Evolutionary conservation across 106 monocot species (phyloP), one percentile per base, ranked within the genome.

Genomic region (Agapanthus africanus): DNA sequence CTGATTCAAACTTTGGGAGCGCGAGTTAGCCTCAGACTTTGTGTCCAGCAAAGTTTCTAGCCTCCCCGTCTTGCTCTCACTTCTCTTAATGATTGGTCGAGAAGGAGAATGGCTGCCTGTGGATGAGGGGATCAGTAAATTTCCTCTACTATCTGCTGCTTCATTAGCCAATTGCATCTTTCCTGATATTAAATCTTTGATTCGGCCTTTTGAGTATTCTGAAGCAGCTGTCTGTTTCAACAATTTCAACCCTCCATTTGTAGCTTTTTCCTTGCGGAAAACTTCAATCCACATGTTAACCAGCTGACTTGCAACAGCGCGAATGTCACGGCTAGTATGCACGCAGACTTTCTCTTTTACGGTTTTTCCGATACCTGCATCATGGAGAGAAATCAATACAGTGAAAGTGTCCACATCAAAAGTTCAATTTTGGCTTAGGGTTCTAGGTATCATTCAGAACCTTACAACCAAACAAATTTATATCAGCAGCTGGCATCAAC

Each of bases 301-400:
- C 21, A 99, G 83, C 65, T 99, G 97, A 68, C 97, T 92, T 51
- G 97, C 97, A 40, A 99, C 76, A 31, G 92, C 84, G 70, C 97
- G 97, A 32, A 99, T 99, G 74, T 99, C 97, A 70, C 97, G 74
- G 66, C 92, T 92, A 59, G 97, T 92, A 73, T 99, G 97, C 52
- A 99, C 77, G 76, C 92, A 90, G 4, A 99, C 97, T 75, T 89
- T 97, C 67, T 97, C 91, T 59, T 97, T 97, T 22, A 97, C 65
- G 7, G 95, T 97, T 47, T 80, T 91, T 31, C 95, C 95, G 41
- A 97, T 84, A 3, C 95, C 95, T 97, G 54, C 50, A 85, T 40
- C 18, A 65, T 26, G 26, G 19, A n/a, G 35, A 9, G 56, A 69
- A 51, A 63, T 44, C 9, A 52, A 50, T 25, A 37, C 10, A 40